phyloP scores from a whole-genome alignment of 2,329 filamentous ascomycete species.

The Scleromitrula shiraiana region DNA sequence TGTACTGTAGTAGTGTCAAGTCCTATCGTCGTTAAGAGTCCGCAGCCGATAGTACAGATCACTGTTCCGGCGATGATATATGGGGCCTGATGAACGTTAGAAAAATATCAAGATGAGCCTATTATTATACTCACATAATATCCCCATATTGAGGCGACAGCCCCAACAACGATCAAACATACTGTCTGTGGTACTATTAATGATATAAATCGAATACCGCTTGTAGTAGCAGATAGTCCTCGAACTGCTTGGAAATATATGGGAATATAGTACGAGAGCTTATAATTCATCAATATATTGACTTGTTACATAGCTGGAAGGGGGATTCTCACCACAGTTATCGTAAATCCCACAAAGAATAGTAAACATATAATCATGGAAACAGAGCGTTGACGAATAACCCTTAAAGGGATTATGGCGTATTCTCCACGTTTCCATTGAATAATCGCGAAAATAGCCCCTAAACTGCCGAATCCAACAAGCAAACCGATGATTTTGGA shows the following conservation, averaged over 20 bases:
- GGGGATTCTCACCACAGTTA: neutral
- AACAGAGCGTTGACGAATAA: constrained; percentile 30
- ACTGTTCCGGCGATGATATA: constrained; percentile 26
- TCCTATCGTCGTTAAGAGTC: constrained; percentile 24
- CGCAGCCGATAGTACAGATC: constrained; percentile 7
- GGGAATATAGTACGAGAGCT: constrained; percentile 29
- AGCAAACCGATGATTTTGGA: constrained; percentile 31
- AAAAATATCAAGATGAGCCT: neutral
- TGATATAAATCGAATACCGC: neutral
- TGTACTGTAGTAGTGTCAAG: constrained; percentile 35
- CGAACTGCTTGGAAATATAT: constrained; percentile 31
- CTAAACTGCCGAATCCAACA: constrained; percentile 26
- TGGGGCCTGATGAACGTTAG: constrained; percentile 3
- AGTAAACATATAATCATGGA: constrained; percentile 22
- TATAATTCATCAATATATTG: neutral
- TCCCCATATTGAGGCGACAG: neutral
- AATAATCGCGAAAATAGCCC: constrained; percentile 24
- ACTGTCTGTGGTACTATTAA: neutral
- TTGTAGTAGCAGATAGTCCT: constrained; percentile 8
- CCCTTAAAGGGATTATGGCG: constrained; percentile 30
- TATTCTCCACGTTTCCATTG: constrained; percentile 16
- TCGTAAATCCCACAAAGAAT: constrained; percentile 25
- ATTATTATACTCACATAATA: constrained; percentile 3
- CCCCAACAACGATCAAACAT: neutral
- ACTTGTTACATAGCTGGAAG: neutral